These are phyloP conservation scores for Sechiopsis laciniata DNA, from an alignment of 306 rosid species.

Conservation along the genomic window DNA sequence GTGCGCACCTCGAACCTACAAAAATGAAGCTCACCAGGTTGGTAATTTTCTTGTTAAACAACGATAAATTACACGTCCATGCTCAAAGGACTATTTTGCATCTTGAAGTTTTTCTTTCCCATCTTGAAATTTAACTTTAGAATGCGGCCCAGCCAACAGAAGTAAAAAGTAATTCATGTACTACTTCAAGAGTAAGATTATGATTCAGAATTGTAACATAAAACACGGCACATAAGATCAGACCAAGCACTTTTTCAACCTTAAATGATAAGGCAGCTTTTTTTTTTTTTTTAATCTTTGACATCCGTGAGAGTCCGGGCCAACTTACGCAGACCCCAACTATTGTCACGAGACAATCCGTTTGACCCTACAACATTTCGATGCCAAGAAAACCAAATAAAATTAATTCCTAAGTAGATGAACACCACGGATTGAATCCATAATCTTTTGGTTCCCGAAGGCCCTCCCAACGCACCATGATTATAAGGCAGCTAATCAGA, in stretches of 20 bases:
- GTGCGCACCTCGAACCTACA: constrained; percentile 44
- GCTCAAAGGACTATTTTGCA: not conserved
- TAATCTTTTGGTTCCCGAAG: too few species aligned
- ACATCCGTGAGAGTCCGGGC: too few species aligned
- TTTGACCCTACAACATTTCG: too few species aligned
- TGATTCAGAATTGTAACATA: not conserved
- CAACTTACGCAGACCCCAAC: too few species aligned
- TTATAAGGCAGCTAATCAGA: not conserved
- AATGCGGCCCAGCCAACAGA: not conserved
- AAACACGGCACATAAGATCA: not conserved
- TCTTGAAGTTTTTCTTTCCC: not conserved
- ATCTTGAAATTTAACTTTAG: not conserved
- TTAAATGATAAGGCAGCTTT: not conserved
- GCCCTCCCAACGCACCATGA: too few species aligned
- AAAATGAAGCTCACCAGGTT: constrained; percentile 18
- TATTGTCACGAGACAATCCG: too few species aligned
- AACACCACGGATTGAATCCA: too few species aligned
- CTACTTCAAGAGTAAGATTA: not conserved
- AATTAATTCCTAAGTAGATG: too few species aligned
- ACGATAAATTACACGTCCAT: not conserved
- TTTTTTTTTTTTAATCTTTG: too few species aligned
- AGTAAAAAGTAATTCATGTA: not conserved
- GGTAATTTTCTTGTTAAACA: not conserved
- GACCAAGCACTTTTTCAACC: constrained; percentile 3
- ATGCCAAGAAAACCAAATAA: too few species aligned